Base-by-base conservation (phyloP, 108 stramenopile species). In the Cylindrotheca closterium region DNA sequence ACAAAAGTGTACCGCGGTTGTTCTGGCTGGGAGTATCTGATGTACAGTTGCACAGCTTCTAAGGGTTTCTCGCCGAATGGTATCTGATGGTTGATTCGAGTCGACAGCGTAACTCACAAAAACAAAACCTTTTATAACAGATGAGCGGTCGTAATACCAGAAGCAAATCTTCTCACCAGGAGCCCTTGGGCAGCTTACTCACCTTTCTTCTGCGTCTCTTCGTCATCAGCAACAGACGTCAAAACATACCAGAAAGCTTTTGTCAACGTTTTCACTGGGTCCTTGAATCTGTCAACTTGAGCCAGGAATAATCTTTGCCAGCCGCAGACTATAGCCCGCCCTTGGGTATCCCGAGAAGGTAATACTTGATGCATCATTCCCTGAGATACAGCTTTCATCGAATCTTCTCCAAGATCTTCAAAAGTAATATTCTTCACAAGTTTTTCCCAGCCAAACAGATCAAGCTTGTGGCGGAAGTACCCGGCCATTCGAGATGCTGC, bases 391-490 rank as follows among this genome's bases (percentile, higher is more conserved):
- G 27, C 30, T 0, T 57, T 1, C 28, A 30, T 2, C 29, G 26
- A 27, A 1, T 30, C 31, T 30, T 30, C 29, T 15, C 55, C 55
- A 30, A 57, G 3, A 73, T 15, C 48, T 52, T 34, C 4, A 52
- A 57, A 57, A 18, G 2, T 27, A 18, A 27, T 27, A n/a, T 12
- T 18, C 55, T 42, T 42, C 17, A 32, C 18, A 30, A 73, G 8
- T 22, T 52, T 34, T 2, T 70, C 74, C 5, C 29, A 26, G 3
- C 74, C 74, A 42, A 75, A 75, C 8, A 75, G 63, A 25, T 63
- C 59, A 2, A 61, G 62, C 32, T 75, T 75, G 26, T 27, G 25
- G 30, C 74, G 73, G 15, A 74, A 69, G 34, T 70, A 21, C 21
- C 30, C 12, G 0, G 60, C 58, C 47, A 79, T 34, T 0, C 69